Evolutionary conservation across 108 stramenopile species (phyloP).

Genomic region (Nannochloropsis salina): DNA sequence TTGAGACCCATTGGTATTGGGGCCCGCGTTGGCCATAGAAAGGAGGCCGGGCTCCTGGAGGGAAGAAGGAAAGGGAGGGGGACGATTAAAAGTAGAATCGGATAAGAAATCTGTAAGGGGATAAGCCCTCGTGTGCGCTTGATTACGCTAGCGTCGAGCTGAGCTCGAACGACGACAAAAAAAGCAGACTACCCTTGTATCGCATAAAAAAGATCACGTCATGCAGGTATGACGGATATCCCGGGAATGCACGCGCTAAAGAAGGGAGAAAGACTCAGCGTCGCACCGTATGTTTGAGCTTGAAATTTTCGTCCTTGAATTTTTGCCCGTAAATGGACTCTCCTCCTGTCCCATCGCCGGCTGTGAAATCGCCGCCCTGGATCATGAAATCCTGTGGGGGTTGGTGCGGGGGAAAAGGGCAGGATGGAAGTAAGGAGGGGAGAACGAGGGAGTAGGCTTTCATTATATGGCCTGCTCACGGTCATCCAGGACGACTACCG

Average conservation of each 20-base stretch:
- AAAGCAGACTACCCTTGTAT: too few relatives aligned
- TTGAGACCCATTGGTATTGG: slow-evolving; percentile 82
- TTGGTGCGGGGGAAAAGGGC: neutral
- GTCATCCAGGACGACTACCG: too few relatives aligned
- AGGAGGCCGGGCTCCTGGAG: slow-evolving; percentile 43
- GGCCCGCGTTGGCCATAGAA: slow-evolving; percentile 67
- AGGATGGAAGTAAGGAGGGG: neutral
- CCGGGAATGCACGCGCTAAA: too few relatives aligned
- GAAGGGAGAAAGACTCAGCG: slow-evolving; percentile 50
- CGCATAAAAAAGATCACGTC: too few relatives aligned
- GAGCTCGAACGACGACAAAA: too few relatives aligned
- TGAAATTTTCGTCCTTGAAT: slow-evolving; percentile 59
- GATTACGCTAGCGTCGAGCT: too few relatives aligned
- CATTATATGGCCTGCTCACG: neutral
- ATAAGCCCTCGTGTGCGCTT: too few relatives aligned
- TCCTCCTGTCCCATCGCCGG: slow-evolving; percentile 73
- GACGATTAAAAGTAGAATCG: slow-evolving; percentile 39
- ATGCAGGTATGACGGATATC: too few relatives aligned
- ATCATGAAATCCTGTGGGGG: slow-evolving; percentile 41
- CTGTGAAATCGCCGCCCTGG: slow-evolving; percentile 76
- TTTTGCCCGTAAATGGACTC: slow-evolving; percentile 61
- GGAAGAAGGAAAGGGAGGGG: slow-evolving; percentile 15
- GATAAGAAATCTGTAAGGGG: too few relatives aligned
- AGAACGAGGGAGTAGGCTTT: neutral
- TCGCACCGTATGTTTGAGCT: slow-evolving; percentile 61